These are phyloP conservation scores for Phtheirospermum japonicum DNA, from an alignment of 257 asterid species.

Conservation along the genomic window DNA sequence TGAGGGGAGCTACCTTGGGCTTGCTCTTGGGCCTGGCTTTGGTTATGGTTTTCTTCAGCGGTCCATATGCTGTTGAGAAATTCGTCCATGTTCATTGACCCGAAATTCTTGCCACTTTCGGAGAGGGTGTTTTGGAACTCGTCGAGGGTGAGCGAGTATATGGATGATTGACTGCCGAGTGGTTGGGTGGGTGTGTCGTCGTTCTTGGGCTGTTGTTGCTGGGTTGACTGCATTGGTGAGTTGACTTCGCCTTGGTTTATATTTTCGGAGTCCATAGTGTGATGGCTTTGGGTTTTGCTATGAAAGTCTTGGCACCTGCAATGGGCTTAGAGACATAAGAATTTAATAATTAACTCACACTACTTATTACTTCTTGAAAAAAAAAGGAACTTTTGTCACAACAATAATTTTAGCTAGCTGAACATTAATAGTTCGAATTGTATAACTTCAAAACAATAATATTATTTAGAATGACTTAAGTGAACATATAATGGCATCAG, in stretches of 20 bases:
- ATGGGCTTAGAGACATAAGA: too few species aligned
- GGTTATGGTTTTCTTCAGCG: constrained; percentile 67
- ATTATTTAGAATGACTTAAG: too few species aligned
- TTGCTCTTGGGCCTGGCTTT: constrained; percentile 35
- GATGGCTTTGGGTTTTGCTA: not conserved
- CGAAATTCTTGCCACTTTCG: constrained; percentile 64
- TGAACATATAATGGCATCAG: too few species aligned
- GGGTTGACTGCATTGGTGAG: constrained; percentile 33
- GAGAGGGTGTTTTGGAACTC: constrained; percentile 59
- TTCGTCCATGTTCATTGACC: constrained; percentile 85
- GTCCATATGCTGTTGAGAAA: constrained; percentile 75
- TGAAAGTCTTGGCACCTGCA: not conserved
- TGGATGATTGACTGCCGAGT: constrained; percentile 50
- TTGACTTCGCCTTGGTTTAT: constrained; percentile 43
- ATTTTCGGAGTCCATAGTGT: constrained; percentile 38
- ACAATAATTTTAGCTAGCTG: not conserved
- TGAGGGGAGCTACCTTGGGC: constrained; percentile 5
- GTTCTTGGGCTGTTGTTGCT: constrained; percentile 28
- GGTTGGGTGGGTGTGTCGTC: constrained; percentile 23
- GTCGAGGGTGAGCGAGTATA: constrained; percentile 67
- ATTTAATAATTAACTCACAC: too few species aligned
- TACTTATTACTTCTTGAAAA: too few species aligned
- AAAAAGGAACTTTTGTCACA: too few species aligned
- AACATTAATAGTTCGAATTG: too few species aligned
- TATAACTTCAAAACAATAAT: too few species aligned